Evolutionary conservation across 78 protist species (phyloP).

Genomic region (Thecamonas trahens): DNA sequence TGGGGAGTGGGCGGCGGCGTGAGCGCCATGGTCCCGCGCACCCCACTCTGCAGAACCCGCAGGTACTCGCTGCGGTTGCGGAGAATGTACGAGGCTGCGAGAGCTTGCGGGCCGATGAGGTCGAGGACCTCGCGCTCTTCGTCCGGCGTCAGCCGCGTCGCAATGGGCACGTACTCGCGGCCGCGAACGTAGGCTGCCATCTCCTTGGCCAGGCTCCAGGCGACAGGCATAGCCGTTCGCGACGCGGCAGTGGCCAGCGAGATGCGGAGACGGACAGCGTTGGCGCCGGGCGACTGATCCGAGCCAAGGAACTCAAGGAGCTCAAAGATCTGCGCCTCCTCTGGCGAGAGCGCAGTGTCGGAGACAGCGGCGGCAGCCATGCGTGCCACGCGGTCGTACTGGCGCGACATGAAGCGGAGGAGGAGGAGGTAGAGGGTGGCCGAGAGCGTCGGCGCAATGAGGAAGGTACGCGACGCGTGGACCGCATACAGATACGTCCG

Average conservation of each 20-base stretch:
- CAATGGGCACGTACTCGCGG: neutral
- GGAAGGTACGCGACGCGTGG: slow-evolving; percentile 22
- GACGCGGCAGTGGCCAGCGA: too few species aligned
- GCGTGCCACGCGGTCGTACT: too few species aligned
- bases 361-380: too few species aligned
- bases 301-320: too few species aligned
- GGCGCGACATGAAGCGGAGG: neutral
- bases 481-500: slow-evolving; percentile 21
- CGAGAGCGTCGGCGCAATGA: slow-evolving; percentile 18
- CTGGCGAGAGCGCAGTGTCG: too few species aligned
- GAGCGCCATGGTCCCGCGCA: neutral
- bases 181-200: neutral
- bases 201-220: neutral
- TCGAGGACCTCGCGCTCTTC: slow-evolving; percentile 16
- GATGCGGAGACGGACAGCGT: too few species aligned
- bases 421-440: slow-evolving; percentile 31
- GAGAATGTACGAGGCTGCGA: neutral
- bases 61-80: neutral
- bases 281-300: too few species aligned
- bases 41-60: neutral
- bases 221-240: too few species aligned
- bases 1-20: too few species aligned
- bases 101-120: too few species aligned
- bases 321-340: too few species aligned
- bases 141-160: neutral